Percentiles rank a stretch among this genome's conserved stretches.
These are phyloP conservation scores for Clavaria fumosa DNA, from an alignment of 768 basidiomycete species.

Conservation along the genomic window DNA sequence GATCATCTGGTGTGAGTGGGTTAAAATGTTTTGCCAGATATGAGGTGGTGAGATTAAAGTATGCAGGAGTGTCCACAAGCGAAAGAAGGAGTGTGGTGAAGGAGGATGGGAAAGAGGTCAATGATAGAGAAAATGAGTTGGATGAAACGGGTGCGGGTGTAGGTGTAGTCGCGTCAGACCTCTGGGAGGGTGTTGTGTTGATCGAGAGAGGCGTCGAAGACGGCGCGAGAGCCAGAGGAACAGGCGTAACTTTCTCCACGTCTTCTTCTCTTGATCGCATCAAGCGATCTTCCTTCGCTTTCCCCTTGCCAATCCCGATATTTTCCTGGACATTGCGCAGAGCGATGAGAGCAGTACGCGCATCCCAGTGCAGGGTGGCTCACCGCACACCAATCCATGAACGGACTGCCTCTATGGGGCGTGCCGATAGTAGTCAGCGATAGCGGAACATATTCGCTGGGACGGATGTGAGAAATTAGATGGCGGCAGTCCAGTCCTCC, in stretches of 20 bases:
- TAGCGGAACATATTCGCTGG: slow-evolving; percentile 68
- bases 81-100: slow-evolving; percentile 80
- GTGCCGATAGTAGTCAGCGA: slow-evolving; percentile 84
- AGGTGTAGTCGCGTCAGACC: slow-evolving; percentile 2
- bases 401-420: slow-evolving; percentile 91
- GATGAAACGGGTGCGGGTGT: slow-evolving; percentile 12
- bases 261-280: slow-evolving; percentile 8
- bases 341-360: too few relatives aligned
- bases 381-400: slow-evolving; percentile 98
- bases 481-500: slow-evolving; percentile 92
- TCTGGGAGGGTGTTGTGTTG: not conserved
- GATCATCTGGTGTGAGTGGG: slow-evolving; percentile 63
- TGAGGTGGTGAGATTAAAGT: slow-evolving; percentile 78
- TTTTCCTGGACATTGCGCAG: slow-evolving; percentile 62
- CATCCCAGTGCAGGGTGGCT: too few relatives aligned
- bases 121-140: slow-evolving; percentile 31
- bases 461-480: slow-evolving; percentile 74
- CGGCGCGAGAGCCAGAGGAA: slow-evolving; percentile 3
- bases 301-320: slow-evolving; percentile 73
- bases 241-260: slow-evolving; percentile 5
- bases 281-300: slow-evolving; percentile 24
- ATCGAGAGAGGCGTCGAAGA: slow-evolving; percentile 1
- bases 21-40: slow-evolving; percentile 75
- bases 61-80: slow-evolving; percentile 90
- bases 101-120: slow-evolving; percentile 60